Base-by-base conservation (phyloP, 2,329 filamentous ascomycete genomes). In the Paraconiothyrium sp. region DNA sequence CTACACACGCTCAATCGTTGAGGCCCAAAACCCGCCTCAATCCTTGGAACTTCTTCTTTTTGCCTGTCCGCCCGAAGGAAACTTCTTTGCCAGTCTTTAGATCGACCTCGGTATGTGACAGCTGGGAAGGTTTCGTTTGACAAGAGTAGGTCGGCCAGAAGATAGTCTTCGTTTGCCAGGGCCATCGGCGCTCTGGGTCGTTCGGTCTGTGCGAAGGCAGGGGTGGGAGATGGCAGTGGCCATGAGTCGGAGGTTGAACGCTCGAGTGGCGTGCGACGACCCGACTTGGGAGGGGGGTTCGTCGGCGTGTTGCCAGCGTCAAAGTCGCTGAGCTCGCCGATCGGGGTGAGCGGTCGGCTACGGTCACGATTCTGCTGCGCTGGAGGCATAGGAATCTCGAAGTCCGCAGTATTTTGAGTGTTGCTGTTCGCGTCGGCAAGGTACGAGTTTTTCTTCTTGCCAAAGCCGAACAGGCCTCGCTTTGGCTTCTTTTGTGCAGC, bases 11-110 rank as follows among this genome's bases (percentile, higher is more conserved):
- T 80, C 43, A 88, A 70, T 86, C 84, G 72, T 86, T 78, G 54
- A 88, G 75, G 52, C 84, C 82, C 78, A 92, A 90, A 76, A 90
- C 89, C 75, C 83, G 86, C 74, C 90, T 86, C 73, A 92, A 77
- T 58, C 82, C 80, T 46, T 84, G 84, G 76, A 92, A 92, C 78
- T 89, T 91, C 84, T 92, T 92, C 80, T 85, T 86, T 76, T 82
- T 83, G 20, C 71, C 70, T 6, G 75, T 78, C 55, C 76, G 63
- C 14, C 74, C 67, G 46, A 78, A 72, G 35, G 76, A 72, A 2
- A 74, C 70, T 35, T 64, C 72, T 30, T 67, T 72, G 64, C 63
- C 71, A 22, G 68, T 69, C 8, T 69, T 72, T n/a, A 76, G 70
- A 24, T 74, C 76, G 8, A 73, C 74, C 6, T 74, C 77, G 39